phyloP scores from a whole-genome alignment of 257 asterid genomes.

The Anisodus acutangulus region DNA sequence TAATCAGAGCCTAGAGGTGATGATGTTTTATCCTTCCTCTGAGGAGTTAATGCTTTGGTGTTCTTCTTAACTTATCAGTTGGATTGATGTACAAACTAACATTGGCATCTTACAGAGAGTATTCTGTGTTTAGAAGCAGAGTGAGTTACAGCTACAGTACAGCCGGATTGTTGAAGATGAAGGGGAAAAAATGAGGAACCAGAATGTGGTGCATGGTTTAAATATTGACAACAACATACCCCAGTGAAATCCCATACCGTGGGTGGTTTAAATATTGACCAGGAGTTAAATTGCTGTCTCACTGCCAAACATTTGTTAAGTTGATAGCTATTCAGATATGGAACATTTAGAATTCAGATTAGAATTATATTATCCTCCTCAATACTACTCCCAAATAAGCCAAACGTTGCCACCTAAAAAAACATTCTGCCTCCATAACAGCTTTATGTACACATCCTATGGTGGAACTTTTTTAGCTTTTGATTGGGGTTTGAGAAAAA shows the following conservation, averaged over 20 bases:
- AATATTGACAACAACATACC: background rate
- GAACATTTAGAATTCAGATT: background rate
- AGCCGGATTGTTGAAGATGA: background rate
- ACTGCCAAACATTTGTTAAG: background rate
- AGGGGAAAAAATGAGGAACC: background rate
- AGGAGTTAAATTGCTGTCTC: constrained; percentile 11
- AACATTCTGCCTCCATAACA: background rate
- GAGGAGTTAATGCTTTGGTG: background rate
- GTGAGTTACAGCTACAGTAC: background rate
- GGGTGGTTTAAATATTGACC: background rate
- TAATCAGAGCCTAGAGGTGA: constrained; percentile 10
- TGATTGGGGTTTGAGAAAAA: background rate
- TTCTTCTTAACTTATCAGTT: background rate
- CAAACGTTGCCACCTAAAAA: background rate
- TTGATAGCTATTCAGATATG: constrained; percentile 21
- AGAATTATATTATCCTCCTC: background rate
- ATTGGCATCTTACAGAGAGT: constrained; percentile 4
- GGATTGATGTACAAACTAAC: background rate
- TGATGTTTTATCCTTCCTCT: background rate
- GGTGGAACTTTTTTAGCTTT: background rate
- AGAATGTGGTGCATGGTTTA: background rate
- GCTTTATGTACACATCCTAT: background rate
- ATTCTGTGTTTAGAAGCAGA: background rate
- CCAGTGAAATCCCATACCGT: too few species aligned
- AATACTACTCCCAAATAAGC: background rate